These are phyloP conservation scores for Hypoxylon sp. DNA, from an alignment of 2,329 filamentous ascomycete genomes.

Conservation along the genomic window DNA sequence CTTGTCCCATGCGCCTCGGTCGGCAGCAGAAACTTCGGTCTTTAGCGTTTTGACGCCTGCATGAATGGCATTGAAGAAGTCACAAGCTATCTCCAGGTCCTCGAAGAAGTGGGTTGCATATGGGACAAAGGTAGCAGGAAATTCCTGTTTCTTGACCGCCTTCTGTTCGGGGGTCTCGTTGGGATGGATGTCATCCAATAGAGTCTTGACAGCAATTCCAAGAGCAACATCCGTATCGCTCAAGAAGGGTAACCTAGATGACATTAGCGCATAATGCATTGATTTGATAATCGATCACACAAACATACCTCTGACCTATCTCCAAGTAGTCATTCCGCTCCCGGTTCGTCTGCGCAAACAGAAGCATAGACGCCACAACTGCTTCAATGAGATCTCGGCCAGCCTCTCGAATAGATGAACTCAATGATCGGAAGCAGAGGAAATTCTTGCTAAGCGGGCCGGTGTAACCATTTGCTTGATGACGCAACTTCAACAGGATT, in stretches of 20 bases:
- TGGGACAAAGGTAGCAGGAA: slow-evolving; percentile 70
- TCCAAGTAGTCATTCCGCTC: slow-evolving; percentile 76
- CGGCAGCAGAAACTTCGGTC: slow-evolving; percentile 61
- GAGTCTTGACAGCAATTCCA: slow-evolving; percentile 84
- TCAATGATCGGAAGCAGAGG: slow-evolving; percentile 87
- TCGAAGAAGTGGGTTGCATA: slow-evolving; percentile 71
- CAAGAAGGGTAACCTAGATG: slow-evolving; percentile 74
- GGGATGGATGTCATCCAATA: slow-evolving; percentile 79
- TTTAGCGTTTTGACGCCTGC: slow-evolving; percentile 70
- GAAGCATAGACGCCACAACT: slow-evolving; percentile 82
- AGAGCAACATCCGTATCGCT: slow-evolving; percentile 81
- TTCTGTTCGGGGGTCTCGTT: slow-evolving; percentile 67
- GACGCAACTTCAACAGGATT: slow-evolving; percentile 84
- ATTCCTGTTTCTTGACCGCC: slow-evolving; percentile 63
- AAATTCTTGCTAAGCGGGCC: slow-evolving; percentile 93
- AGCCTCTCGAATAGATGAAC: slow-evolving; percentile 82
- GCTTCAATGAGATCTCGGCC: slow-evolving; percentile 89
- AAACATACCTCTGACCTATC: slow-evolving; percentile 77
- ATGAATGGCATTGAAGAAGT: slow-evolving; percentile 71
- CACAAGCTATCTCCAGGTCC: slow-evolving; percentile 70
- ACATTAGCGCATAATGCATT: slow-evolving; percentile 39
- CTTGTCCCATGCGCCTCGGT: slow-evolving; percentile 69
- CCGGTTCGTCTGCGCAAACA: slow-evolving; percentile 83
- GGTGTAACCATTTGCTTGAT: slow-evolving; percentile 91
- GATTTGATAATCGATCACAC: slow-evolving; percentile 10